These are phyloP conservation scores for Colletotrichum godetiae DNA, from an alignment of 2,329 filamentous ascomycete species.

Conservation along the genomic window DNA sequence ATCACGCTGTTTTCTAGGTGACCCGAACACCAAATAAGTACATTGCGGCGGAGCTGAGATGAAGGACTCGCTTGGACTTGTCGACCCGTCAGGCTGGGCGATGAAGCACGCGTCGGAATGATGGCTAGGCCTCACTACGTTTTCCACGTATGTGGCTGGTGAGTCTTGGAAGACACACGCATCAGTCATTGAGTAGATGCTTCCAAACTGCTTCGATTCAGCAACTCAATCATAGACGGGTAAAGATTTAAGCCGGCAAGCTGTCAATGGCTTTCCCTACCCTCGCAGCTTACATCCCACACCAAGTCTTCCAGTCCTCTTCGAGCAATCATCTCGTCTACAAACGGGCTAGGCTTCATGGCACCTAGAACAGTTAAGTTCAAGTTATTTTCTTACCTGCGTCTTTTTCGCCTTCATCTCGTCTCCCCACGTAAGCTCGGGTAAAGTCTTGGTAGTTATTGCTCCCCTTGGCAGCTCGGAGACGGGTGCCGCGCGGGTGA, in stretches of 20 bases:
- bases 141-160: not conserved
- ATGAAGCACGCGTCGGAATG: not conserved
- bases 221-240: not conserved
- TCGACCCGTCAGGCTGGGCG: constrained; percentile 9
- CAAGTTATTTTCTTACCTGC: constrained; percentile 11
- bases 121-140: not conserved
- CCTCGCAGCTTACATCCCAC: not conserved
- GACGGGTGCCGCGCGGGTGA: constrained; percentile 10
- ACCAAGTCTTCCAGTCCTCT: not conserved
- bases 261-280: not conserved
- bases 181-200: not conserved
- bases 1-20: not conserved
- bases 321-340: constrained; percentile 7
- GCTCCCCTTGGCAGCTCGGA: constrained; percentile 17
- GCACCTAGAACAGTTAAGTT: not conserved
- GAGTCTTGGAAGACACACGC: not conserved
- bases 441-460: constrained; percentile 13
- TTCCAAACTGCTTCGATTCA: not conserved
- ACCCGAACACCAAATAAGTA: too few species aligned
- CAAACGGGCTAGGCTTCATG: constrained; percentile 11
- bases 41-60: not conserved
- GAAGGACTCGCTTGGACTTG: constrained; percentile 7
- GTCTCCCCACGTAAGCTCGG: constrained; percentile 23
- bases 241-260: not conserved
- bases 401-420: not conserved